Conservation (phyloP, 768 basidiomycete species). For the Rhodocollybia butyracea region DNA sequence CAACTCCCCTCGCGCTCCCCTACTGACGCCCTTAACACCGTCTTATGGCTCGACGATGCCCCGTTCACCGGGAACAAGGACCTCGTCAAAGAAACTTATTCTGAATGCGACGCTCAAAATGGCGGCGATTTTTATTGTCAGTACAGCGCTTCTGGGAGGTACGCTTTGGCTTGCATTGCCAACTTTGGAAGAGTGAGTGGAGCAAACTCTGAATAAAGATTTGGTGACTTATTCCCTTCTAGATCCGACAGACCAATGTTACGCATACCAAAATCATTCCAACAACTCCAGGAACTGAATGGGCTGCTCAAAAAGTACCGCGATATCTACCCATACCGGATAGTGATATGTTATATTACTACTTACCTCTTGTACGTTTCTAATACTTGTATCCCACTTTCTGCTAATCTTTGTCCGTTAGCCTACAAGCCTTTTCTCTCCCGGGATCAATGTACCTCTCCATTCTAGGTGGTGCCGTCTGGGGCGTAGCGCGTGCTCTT, state of each 20-base stretch:
- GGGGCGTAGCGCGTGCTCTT: constrained; percentile 84
- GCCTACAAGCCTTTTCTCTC: constrained; percentile 93
- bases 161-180: constrained; percentile 83
- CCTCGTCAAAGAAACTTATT: constrained; percentile 58
- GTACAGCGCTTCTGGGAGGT: constrained; percentile 67
- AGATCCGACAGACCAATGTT: constrained; percentile 76
- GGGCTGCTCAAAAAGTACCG: constrained; percentile 87
- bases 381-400: background rate
- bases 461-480: constrained; percentile 93
- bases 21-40: constrained; percentile 40
- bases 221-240: constrained; percentile 13
- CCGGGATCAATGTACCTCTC: constrained; percentile 98
- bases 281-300: constrained; percentile 83
- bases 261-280: constrained; percentile 85
- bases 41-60: constrained; percentile 51
- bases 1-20: constrained; percentile 34
- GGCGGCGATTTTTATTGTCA: constrained; percentile 69
- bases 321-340: constrained; percentile 80
- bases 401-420: constrained; percentile 24
- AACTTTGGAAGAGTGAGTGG: constrained; percentile 68
- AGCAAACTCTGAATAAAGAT: background rate
- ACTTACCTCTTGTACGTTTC: constrained; percentile 87
- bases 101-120: constrained; percentile 84
- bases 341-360: constrained; percentile 82
- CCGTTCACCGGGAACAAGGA: constrained; percentile 26